Base-by-base conservation (phyloP, 225 moss, liverwort and hornwort genomes). In the Marchantia paleacea region DNA sequence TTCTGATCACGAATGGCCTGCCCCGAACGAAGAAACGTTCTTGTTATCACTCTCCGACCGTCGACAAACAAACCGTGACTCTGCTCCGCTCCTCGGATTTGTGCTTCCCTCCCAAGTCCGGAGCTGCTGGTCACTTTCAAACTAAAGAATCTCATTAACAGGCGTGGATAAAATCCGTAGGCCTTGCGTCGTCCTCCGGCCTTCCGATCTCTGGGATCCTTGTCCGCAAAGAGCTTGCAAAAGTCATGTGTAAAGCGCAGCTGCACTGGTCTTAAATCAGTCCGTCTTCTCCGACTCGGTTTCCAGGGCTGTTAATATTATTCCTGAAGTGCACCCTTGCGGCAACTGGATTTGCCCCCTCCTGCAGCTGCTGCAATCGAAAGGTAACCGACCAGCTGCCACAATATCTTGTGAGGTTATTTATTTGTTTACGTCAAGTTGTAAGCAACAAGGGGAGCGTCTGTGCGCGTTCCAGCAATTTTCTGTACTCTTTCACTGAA, bases 281-380 rank as follows among this genome's bases (percentile, higher is more conserved):
- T 24, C 7, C 25, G 13, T 24, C 65, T 28, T 24, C 25, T 9
- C 6, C 65, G 65, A 65, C 65, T 22, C 26, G 11, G 26, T 52
- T 53, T 53, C 16, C 72, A 51, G 50, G 72, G 69, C 69, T 31
- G 69, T 19, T 39, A 72, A n/a, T 72, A 72, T 24, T 20, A n/a
- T 25, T 20, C 4, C n/a, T 16, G 11, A 12, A 24, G 15, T 18
- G 52, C 24, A 15, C 20, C n/a, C 25, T 52, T 53, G 52, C 52
- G 24, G 52, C 73, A 48, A 24, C 73, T 25, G 8, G 13, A 0
- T 52, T 25, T 25, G 39, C 39, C 7, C 12, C 52, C 12, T 25
- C 24, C n/a, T 22, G 1, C 14, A 53, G 73, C 73, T 73, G 73
- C 26, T 52, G 8, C 3, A 52, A 25, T 19, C 52, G 52, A 73